A percentile compares a stretch with the other conserved stretches of the same genome.
Conservation (phyloP, 2,329 filamentous ascomycete species). For the Penicillium verrucosum region DNA sequence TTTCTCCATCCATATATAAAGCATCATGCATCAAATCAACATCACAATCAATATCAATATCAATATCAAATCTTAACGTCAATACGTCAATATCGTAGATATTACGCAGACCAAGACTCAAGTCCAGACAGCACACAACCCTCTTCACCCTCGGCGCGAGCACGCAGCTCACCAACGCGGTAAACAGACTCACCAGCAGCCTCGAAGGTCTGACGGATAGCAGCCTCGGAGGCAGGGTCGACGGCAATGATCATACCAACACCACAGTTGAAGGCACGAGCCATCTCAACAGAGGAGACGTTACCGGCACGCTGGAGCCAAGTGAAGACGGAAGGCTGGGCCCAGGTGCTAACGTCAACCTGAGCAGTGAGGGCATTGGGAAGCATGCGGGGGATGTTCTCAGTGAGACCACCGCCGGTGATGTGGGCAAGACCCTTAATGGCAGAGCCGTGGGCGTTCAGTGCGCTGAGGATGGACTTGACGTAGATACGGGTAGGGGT, state of each 20-base stretch:
- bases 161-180: constrained; percentile 68
- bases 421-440: constrained; percentile 96
- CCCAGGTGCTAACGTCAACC: constrained; percentile 74
- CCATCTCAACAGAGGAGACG: constrained; percentile 75
- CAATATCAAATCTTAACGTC: background rate
- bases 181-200: constrained; percentile 73
- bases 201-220: constrained; percentile 52
- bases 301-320: constrained; percentile 76
- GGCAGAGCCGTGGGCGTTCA: constrained; percentile 49
- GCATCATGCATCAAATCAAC: constrained; percentile 8
- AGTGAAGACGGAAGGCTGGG: constrained; percentile 72
- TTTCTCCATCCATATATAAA: constrained; percentile 9
- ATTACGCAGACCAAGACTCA: constrained; percentile 43
- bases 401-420: constrained; percentile 85
- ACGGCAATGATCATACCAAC: constrained; percentile 92
- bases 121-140: constrained; percentile 64
- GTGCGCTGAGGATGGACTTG: constrained; percentile 68
- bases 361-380: constrained; percentile 73
- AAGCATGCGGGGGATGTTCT: constrained; percentile 94
- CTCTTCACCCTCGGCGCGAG: constrained; percentile 51
- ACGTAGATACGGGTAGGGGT: constrained; percentile 95
- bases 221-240: constrained; percentile 34
- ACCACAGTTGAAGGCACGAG: constrained; percentile 89
- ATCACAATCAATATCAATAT: constrained; percentile 3
- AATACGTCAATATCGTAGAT: background rate